A percentile compares a stretch with the other conserved stretches of the same genome.
These are phyloP conservation scores for Carnegiea gigantea DNA, from an alignment of 179 eudicot genomes.

Conservation along the genomic window DNA sequence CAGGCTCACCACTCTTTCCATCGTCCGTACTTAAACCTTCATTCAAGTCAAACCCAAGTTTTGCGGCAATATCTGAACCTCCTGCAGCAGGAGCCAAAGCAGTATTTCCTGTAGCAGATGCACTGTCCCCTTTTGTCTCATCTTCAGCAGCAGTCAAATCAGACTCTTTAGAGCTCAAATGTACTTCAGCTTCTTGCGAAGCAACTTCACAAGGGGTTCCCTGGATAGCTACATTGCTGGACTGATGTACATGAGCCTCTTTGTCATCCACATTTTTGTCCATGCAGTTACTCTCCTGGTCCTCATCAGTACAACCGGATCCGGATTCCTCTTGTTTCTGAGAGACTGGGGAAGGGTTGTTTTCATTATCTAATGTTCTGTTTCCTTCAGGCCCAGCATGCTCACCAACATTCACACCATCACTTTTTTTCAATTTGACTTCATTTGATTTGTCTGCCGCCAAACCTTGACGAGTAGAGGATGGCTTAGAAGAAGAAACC, in stretches of 20 bases:
- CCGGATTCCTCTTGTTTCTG: constrained; percentile 18
- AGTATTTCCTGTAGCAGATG: constrained; percentile 20
- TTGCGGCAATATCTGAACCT: constrained; percentile 39
- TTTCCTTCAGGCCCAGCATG: constrained; percentile 8
- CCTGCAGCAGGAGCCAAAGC: constrained; percentile 27
- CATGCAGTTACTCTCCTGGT: constrained; percentile 13
- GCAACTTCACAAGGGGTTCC: constrained; percentile 11
- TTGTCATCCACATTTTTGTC: constrained; percentile 27
- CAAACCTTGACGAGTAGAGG: background rate
- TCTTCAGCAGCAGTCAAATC: constrained; percentile 25
- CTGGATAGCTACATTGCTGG: background rate
- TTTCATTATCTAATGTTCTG: constrained; percentile 18
- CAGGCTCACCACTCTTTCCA: constrained; percentile 46
- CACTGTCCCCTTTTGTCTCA: constrained; percentile 27
- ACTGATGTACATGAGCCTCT: constrained; percentile 17
- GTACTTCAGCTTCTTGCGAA: constrained; percentile 1
- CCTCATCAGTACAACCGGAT: constrained; percentile 5
- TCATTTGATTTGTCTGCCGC: constrained; percentile 15
- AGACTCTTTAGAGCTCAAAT: constrained; percentile 25
- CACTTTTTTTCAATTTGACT: constrained; percentile 12
- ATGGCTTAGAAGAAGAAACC: constrained; percentile 15
- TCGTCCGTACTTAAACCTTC: constrained; percentile 71
- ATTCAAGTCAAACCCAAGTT: constrained; percentile 71
- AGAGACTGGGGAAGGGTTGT: background rate
- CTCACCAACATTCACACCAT: background rate